These are phyloP conservation scores for Eragrostis nindensis DNA, from an alignment of 176 grass and related monocot species.

Conservation along the genomic window DNA sequence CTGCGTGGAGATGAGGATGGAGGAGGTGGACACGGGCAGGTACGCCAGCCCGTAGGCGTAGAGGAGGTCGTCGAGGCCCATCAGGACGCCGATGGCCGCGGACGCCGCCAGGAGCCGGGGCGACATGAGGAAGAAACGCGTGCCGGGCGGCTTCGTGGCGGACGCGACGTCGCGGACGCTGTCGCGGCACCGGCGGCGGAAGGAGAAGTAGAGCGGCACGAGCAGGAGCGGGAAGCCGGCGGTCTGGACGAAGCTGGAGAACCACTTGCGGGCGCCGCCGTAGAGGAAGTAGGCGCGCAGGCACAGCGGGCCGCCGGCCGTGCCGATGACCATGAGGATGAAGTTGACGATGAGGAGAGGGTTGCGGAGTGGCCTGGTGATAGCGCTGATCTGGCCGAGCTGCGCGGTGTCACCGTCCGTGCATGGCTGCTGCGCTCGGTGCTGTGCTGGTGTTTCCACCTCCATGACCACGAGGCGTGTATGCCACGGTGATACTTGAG, in stretches of 20 bases:
- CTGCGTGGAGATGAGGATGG: constrained; percentile 78
- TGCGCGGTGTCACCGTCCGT: background rate
- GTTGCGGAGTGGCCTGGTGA: constrained; percentile 14
- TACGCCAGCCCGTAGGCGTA: constrained; percentile 70
- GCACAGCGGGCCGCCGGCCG: constrained; percentile 54
- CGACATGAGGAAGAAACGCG: constrained; percentile 51
- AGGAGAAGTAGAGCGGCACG: constrained; percentile 60
- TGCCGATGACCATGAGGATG: constrained; percentile 60
- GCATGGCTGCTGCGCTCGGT: constrained; percentile 29
- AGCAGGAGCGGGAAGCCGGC: constrained; percentile 67
- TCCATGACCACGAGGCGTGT: constrained; percentile 46
- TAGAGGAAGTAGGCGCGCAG: constrained; percentile 78
- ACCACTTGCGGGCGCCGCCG: constrained; percentile 71
- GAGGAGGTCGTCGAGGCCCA: constrained; percentile 64
- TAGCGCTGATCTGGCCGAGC: background rate
- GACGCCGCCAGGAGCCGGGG: constrained; percentile 51
- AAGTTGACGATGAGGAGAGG: constrained; percentile 59
- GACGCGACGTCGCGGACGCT: background rate
- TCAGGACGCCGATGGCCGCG: constrained; percentile 58
- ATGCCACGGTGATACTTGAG: background rate
- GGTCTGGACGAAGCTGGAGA: constrained; percentile 69
- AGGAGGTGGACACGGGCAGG: constrained; percentile 83
- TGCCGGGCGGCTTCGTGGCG: background rate
- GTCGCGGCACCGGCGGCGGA: constrained; percentile 19
- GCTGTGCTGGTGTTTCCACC: constrained; percentile 43